Conservation (phyloP, 2,329 filamentous ascomycete genomes). For the Endocalyx cinctus region DNA sequence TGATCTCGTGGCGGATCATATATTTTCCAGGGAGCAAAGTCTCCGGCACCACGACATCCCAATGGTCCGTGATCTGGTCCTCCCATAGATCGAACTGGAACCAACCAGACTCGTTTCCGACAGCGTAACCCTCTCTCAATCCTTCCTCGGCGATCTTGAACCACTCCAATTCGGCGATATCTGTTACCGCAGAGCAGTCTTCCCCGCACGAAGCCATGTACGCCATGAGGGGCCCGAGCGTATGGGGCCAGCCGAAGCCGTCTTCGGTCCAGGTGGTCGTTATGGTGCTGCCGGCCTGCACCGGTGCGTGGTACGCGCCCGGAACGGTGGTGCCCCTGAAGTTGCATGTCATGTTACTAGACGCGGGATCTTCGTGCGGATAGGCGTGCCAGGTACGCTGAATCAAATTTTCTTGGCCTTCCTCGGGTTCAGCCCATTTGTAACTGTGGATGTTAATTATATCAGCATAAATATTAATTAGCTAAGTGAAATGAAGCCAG, state of each 20-base stretch:
- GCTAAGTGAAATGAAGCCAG: no score
- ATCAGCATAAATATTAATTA: no score
- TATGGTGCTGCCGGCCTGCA: not conserved
- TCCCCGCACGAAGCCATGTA: not conserved
- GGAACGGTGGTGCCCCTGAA: not conserved
- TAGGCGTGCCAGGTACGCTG: not conserved
- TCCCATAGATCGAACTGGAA: not conserved
- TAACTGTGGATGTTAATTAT: constrained; percentile 1
- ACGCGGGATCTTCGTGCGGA: not conserved
- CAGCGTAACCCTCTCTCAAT: not conserved
- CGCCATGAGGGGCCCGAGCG: not conserved
- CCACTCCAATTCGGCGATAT: not conserved
- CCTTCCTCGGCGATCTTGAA: constrained; percentile 1
- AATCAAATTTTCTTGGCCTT: constrained; percentile 1
- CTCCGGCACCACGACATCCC: constrained; percentile 1
- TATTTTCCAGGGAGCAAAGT: not conserved
- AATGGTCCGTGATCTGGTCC: constrained; percentile 2
- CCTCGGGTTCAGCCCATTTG: constrained; percentile 1
- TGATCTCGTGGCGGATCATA: constrained; percentile 1
- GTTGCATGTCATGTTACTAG: not conserved
- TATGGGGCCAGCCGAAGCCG: not conserved
- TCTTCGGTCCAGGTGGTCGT: not conserved
- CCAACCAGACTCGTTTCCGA: not conserved
- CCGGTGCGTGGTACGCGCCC: not conserved
- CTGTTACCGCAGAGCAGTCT: not conserved